phyloP scores from a whole-genome alignment of 2,329 filamentous ascomycete species.

The Helminthosporium solani region DNA sequence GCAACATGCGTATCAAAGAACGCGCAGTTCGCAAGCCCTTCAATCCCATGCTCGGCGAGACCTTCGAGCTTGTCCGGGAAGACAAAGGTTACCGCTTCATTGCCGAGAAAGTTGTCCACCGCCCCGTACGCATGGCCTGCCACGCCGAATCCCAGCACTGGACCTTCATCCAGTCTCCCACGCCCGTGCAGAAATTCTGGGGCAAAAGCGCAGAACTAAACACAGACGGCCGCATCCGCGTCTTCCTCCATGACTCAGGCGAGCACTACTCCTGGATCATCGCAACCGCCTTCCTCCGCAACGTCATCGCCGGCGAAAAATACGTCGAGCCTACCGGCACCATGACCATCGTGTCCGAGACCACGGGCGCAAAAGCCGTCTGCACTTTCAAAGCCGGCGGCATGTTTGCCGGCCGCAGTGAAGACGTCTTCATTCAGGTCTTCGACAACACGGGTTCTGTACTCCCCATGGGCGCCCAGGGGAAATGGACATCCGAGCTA shows the following conservation, averaged over 20 bases:
- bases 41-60: constrained; percentile 95
- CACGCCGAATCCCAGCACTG: constrained; percentile 85
- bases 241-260: constrained; percentile 71
- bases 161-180: constrained; percentile 84
- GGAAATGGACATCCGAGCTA: constrained; percentile 82
- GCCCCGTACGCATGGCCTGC: constrained; percentile 88
- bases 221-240: constrained; percentile 81
- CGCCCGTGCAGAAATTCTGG: constrained; percentile 96
- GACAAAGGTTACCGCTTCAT: constrained; percentile 86
- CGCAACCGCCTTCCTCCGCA: constrained; percentile 87
- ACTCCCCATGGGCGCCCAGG: constrained; percentile 67
- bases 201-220: constrained; percentile 94
- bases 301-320: constrained; percentile 97
- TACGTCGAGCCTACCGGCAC: constrained; percentile 93
- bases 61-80: constrained; percentile 85
- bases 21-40: constrained; percentile 94
- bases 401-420: constrained; percentile 93
- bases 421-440: constrained; percentile 80
- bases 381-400: constrained; percentile 91
- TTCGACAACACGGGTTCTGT: constrained; percentile 66
- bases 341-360: constrained; percentile 84
- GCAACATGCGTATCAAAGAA: constrained; percentile 79
- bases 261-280: constrained; percentile 88
- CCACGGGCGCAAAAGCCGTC: constrained; percentile 77
- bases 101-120: constrained; percentile 93